Percentiles rank a stretch among this genome's conserved stretches.
These are phyloP conservation scores for Yamadazyma kitorensis DNA, from an alignment of 805 yeast genomes.

Conservation along the genomic window DNA sequence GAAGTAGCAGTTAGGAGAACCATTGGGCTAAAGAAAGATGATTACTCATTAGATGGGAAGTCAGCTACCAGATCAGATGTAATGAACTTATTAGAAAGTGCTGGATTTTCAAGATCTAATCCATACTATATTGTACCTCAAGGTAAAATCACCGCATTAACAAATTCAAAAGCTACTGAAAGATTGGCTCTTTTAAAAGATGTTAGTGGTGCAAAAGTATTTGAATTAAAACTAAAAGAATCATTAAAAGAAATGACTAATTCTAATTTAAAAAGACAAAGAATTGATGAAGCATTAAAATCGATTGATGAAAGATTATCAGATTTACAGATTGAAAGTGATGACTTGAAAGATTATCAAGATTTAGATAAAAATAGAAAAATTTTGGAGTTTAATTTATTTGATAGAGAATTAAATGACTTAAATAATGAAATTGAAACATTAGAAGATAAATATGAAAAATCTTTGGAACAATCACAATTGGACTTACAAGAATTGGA, in stretches of 20 bases:
- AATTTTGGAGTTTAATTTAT: conserved; percentile 68
- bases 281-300: conserved; percentile 69
- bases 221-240: conserved; percentile 77
- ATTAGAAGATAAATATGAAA: conserved; percentile 56
- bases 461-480: conserved; percentile 51
- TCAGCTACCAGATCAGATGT: conserved; percentile 78
- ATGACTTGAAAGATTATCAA: conserved; percentile 70
- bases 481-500: conserved; percentile 54
- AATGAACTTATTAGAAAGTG: conserved; percentile 79
- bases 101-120: conserved; percentile 86
- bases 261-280: conserved; percentile 64
- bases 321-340: conserved; percentile 79
- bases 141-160: conserved; percentile 83
- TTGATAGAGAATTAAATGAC: conserved; percentile 71
- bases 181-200: conserved; percentile 78
- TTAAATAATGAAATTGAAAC: conserved; percentile 58
- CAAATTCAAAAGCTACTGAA: conserved; percentile 85
- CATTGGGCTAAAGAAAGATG: conserved; percentile 90
- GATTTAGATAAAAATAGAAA: conserved; percentile 64
- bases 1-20: conserved; percentile 82
- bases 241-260: conserved; percentile 76
- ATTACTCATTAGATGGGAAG: conserved; percentile 78
- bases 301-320: conserved; percentile 69
- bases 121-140: conserved; percentile 98
- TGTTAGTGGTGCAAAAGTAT: conserved; percentile 92